Percentiles rank a stretch among this genome's conserved stretches.
Conservation (phyloP, 2,329 filamentous ascomycete species). For the Scedosporium minutisporum region DNA sequence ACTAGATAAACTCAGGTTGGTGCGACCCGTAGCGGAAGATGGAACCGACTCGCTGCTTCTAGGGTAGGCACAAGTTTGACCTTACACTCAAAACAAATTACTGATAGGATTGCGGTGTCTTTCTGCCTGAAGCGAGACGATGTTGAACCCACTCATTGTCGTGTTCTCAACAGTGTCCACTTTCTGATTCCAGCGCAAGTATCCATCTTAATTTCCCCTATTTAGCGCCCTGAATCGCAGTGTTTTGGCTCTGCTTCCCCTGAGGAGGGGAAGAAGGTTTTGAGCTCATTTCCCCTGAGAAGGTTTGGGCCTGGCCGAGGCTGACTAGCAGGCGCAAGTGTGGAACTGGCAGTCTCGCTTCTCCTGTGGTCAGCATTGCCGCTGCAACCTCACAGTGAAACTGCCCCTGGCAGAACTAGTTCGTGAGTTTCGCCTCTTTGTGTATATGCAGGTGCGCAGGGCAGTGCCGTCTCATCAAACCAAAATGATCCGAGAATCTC, state of each 20-base stretch:
- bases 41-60: too few species aligned
- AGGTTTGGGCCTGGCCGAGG: not conserved
- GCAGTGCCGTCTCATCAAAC: not conserved
- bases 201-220: not conserved
- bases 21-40: too few species aligned
- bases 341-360: not conserved
- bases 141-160: not conserved
- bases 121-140: not conserved
- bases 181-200: not conserved
- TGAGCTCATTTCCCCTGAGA: not conserved
- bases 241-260: too few species aligned
- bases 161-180: not conserved
- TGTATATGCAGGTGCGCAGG: not conserved
- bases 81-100: too few species aligned
- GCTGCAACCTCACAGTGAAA: not conserved
- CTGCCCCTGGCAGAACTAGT: not conserved
- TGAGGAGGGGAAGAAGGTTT: too few species aligned
- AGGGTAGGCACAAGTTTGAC: too few species aligned
- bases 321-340: too few species aligned
- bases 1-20: too few species aligned
- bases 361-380: not conserved
- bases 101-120: not conserved
- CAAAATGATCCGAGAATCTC: not conserved
- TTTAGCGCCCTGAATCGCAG: not conserved
- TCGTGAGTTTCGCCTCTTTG: not conserved